Evolutionary conservation across 1,284 basidiomycete genomes (phyloP).

Genomic region (Naganishia liquefaciens): DNA sequence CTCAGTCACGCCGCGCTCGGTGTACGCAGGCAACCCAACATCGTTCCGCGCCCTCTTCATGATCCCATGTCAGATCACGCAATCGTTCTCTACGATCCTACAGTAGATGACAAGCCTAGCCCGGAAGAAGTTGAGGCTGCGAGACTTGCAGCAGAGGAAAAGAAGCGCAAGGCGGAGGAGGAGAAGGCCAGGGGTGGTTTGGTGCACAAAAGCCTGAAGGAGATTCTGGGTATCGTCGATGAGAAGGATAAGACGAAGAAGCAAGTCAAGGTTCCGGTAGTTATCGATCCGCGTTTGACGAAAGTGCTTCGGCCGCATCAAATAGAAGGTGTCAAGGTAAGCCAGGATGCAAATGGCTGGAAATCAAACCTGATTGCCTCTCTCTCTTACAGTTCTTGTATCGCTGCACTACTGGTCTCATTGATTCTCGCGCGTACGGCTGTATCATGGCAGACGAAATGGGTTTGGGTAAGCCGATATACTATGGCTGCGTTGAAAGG

Average conservation of each 20-base stretch:
- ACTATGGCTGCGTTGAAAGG: background rate
- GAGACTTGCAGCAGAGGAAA: conserved; percentile 68
- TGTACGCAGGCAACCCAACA: conserved; percentile 74
- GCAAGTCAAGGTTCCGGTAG: conserved; percentile 85
- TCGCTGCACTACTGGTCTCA: conserved; percentile 88
- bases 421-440: conserved; percentile 88
- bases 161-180: conserved; percentile 65
- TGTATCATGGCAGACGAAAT: conserved; percentile 99
- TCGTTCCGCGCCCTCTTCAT: conserved; percentile 87
- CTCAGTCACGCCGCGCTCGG: conserved; percentile 79
- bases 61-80: conserved; percentile 98
- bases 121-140: conserved; percentile 58
- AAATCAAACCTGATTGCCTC: background rate
- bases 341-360: conserved; percentile 14
- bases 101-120: conserved; percentile 79
- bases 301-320: conserved; percentile 96
- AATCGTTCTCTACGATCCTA: conserved; percentile 96
- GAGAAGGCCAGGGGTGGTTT: conserved; percentile 67
- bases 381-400: conserved; percentile 76
- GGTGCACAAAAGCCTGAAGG: conserved; percentile 80
- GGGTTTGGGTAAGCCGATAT: conserved; percentile 69
- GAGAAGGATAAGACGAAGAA: conserved; percentile 65
- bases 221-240: conserved; percentile 71
- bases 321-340: conserved; percentile 92
- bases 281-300: conserved; percentile 84